Conservation (phyloP, 176 grass and related monocot genomes). For the Pontederia paniculata region DNA sequence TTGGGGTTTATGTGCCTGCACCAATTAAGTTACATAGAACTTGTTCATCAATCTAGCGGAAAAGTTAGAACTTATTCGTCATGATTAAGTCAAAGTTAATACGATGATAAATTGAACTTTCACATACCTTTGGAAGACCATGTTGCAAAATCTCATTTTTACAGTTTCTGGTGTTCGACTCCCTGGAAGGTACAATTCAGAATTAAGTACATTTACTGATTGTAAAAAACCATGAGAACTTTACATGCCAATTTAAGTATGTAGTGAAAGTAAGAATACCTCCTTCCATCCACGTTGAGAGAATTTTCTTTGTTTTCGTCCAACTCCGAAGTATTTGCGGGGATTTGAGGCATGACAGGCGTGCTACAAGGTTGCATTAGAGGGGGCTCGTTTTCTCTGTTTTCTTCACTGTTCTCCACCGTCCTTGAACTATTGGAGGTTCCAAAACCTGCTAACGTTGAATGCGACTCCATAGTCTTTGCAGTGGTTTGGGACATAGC, state of each 20-base stretch:
- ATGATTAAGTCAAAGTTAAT: neutral
- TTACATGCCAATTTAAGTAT: no score
- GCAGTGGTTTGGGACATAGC: no score
- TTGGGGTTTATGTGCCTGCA: constrained; percentile 34
- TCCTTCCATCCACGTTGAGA: neutral
- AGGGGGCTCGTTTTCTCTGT: neutral
- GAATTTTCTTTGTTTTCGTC: constrained; percentile 73
- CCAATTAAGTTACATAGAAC: constrained; percentile 11
- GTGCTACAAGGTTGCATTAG: constrained; percentile 1
- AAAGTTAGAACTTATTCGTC: constrained; percentile 1
- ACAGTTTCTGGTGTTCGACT: neutral
- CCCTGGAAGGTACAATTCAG: neutral
- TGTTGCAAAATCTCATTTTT: no score
- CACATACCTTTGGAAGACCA: no score
- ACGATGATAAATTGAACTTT: neutral
- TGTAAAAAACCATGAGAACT: neutral
- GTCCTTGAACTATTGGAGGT: neutral
- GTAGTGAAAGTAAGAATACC: constrained; percentile 7
- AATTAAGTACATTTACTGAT: neutral
- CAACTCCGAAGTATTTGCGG: neutral
- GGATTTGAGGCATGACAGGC: constrained; percentile 1
- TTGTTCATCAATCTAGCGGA: no score
- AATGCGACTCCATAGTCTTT: neutral
- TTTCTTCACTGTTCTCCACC: constrained; percentile 9
- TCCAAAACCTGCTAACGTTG: neutral